These are phyloP conservation scores for Yarrowia divulgata DNA, from an alignment of 805 yeast genomes.

Conservation along the genomic window DNA sequence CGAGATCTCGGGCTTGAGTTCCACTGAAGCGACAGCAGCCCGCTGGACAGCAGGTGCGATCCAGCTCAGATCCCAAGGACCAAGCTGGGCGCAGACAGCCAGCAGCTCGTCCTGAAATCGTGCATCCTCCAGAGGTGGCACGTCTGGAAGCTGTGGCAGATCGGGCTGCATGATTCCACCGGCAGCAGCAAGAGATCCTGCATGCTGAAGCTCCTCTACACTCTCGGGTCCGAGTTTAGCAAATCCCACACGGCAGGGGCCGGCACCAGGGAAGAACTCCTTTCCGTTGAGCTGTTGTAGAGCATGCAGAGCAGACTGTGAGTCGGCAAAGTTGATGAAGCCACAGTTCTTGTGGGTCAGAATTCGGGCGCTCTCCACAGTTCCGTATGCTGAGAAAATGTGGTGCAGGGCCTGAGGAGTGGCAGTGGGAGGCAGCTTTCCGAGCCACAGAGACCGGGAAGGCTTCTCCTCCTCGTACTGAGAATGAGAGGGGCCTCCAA, in stretches of 20 bases:
- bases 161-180: conserved; percentile 32
- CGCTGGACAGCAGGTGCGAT: conserved; percentile 27
- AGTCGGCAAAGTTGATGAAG: conserved; percentile 72
- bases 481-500: conserved; percentile 28
- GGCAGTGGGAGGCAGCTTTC: conserved; percentile 73
- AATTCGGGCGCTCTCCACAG: conserved; percentile 65
- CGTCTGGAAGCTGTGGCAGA: conserved; percentile 14
- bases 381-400: conserved; percentile 68
- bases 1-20: conserved; percentile 50
- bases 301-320: conserved; percentile 81
- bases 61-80: conserved; percentile 29
- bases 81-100: conserved; percentile 22
- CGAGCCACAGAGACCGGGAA: conserved; percentile 76
- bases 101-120: conserved; percentile 27
- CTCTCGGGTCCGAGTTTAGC: conserved; percentile 59
- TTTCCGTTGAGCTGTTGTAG: conserved; percentile 79
- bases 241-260: conserved; percentile 77
- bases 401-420: conserved; percentile 65
- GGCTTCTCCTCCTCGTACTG: conserved; percentile 55
- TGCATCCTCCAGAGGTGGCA: conserved; percentile 23
- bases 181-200: conserved; percentile 15
- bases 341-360: conserved; percentile 58
- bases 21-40: conserved; percentile 30
- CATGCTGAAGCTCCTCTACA: conserved; percentile 33
- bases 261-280: conserved; percentile 81